phyloP scores from a whole-genome alignment of 257 asterid species.

The Vinca minor region DNA sequence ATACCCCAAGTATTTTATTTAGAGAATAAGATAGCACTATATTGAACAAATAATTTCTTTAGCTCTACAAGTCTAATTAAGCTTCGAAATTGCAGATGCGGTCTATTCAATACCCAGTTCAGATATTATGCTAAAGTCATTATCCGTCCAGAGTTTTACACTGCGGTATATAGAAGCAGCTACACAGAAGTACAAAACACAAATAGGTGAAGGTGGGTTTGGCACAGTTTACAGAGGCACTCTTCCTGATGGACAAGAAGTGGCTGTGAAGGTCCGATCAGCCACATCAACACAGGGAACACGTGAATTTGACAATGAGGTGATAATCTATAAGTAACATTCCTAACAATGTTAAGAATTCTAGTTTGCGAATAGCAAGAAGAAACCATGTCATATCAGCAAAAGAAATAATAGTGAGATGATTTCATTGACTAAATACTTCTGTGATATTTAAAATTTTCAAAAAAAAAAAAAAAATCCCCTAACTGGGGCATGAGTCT shows the following conservation, averaged over 20 bases:
- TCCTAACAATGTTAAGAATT: background rate
- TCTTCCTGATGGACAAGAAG: conserved; percentile 70
- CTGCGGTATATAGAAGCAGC: conserved; percentile 50
- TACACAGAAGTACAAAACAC: conserved; percentile 57
- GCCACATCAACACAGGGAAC: conserved; percentile 87
- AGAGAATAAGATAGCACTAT: background rate
- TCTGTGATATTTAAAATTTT: background rate
- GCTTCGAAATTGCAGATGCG: conserved; percentile 55
- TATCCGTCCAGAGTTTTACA: conserved; percentile 48
- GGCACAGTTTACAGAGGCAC: conserved; percentile 82
- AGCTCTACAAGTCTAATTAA: background rate
- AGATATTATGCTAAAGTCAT: conserved; percentile 39
- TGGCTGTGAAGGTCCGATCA: conserved; percentile 88
- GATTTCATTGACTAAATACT: background rate
- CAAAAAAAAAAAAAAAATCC: too few relatives aligned
- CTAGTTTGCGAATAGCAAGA: background rate
- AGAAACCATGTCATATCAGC: background rate
- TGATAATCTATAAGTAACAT: conserved; percentile 9
- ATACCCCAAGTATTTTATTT: background rate
- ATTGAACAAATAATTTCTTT: background rate
- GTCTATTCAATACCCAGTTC: conserved; percentile 57
- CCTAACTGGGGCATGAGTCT: background rate
- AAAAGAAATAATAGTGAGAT: background rate
- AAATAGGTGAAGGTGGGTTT: conserved; percentile 92
- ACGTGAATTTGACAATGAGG: conserved; percentile 85